Base-by-base conservation (phyloP, 768 basidiomycete species). In the Rhizopogon sp. region DNA sequence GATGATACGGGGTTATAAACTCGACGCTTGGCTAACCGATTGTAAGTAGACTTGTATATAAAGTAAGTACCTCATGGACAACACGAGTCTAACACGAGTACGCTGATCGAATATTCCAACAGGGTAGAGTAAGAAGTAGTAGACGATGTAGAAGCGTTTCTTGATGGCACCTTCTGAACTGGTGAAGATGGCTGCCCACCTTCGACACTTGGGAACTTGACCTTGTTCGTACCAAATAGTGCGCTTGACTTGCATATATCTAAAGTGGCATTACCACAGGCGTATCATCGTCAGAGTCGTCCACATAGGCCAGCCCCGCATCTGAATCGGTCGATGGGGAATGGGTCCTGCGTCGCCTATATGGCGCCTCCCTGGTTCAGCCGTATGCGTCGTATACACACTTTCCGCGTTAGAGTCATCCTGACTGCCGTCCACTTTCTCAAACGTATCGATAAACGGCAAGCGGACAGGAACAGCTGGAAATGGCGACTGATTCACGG, bases 371-470 rank as follows among this genome's bases (percentile, higher is more conserved):
- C 33, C 11, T 7, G 25, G 42, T 52, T 68, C 68, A 16, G 53
- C 40, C 10, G 66, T 62, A 53, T 65, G 63, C 6, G 60, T 65
- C 51, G 70, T n/a, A n/a, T 69, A 41, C 71, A 72, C 43, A 69
- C 64, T 31, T 68, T 64, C 71, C 2, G 70, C 62, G 29, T 71
- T 70, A 31, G 69, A 66, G 29, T 65, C 70, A 17, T 64, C 54
- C 7, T 35, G 20, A 20, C 33, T 7, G 20, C 20, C 9, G 7
- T 47, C 20, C 14, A 47, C 31, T 5, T 25, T 25, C 25, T 25
- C 25, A 47, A 17, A 74, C 59, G 79, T 79, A 54, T 85, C 83
- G 58, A 86, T 78, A 65, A 87, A 80, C 8, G 82, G 79, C 57
- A 85, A 68, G 4, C 74, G 69, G 6, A 74, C 64, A 6, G 66